Base-by-base conservation (phyloP, 345 rosid species). In the Carallia pectinifolia region DNA sequence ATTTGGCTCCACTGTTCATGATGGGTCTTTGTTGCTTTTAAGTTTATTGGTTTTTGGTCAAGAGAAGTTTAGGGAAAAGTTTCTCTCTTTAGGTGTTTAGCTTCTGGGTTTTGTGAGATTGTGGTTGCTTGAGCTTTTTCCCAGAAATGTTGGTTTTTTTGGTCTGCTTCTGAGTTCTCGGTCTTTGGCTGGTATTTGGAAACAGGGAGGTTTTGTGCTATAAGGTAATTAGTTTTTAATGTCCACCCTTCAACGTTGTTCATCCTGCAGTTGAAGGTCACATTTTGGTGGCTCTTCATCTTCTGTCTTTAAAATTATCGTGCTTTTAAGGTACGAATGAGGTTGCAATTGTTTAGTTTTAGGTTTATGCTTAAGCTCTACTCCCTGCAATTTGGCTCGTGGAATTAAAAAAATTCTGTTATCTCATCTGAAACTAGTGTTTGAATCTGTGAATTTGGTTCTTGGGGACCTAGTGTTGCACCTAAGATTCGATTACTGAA, bases 21-120 rank as follows among this genome's bases (percentile, higher is more conserved):
- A 74, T 56, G 76, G 64, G 77, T 71, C 73, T 59, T 61, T 40
- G 64, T 64, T 72, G 58, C 36, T 63, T 64, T 75, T 71, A 76
- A 79, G 71, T 58, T 65, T 64, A 39, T 40, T 60, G 50, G 67
- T 30, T 65, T 71, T 67, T 9, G 38, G 16, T 62, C 5, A 62
- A 61, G 40, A 58, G 74, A 47, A 68, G 65, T 67, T 68, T 58
- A 29, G 27, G 27, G 50, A 23, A 44, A 23, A 8, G 29, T 38
- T 68, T 39, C 10, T 30, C 34, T 7, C 67, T 59, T 62, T 34
- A 34, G 61, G 31, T 30, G 29, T 73, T 68, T 58, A 62, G 30
- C 53, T 70, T 58, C 36, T 65, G 37, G 33, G 58, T 33, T 18
- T 44, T 53, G 23, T 29, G 4, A n/a, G 23, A 15, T 58, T 40